Base-by-base conservation (phyloP, 75 land plant genomes). In the Larix kaempferi region DNA sequence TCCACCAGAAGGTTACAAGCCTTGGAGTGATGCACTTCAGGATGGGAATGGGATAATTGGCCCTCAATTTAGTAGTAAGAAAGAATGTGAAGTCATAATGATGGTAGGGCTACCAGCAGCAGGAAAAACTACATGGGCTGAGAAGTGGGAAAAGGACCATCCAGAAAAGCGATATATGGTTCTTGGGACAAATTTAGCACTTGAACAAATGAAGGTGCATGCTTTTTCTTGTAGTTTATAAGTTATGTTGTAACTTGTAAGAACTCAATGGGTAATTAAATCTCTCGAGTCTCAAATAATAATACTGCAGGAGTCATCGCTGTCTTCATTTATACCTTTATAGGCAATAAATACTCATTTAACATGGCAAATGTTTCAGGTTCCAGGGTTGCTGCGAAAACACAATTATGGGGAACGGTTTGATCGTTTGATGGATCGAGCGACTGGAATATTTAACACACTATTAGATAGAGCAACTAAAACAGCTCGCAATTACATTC, bases 51-150 rank as follows among this genome's bases (percentile, higher is more conserved):
- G 76, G 15, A 26, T 85, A 21, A 16, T 66, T 39, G 90, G 90
- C 17, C 88, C 90, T 25, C 41, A 67, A 56, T 74, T 80, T 67
- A n/a, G 44, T 41, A 69, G 44, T 44, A 12, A 21, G 37, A 71
- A 44, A 5, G 80, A 82, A n/a, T 80, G 88, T 78, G 90, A 88
- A 83, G 82, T 88, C 2, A 23, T 85, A 73, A 85, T 85, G 90
- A 83, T 88, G 90, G 87, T 88, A 26, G 90, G 90, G 13, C 78
- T 88, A 23, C 90, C 90, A 29, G 90, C 88, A 16, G 80, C 88
- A 10, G 90, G 90, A 10, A 88, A 88, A 52, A 82, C 79, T 7
- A 88, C 88, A 15, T 88, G 90, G 88, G 90, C 90, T 19, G 85
- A 88, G 56, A 85, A 85, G 74, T 85, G 85, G 85, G 41, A 44